Base-by-base conservation (phyloP, 2,329 filamentous ascomycete species). In the Diaporthe vexans region DNA sequence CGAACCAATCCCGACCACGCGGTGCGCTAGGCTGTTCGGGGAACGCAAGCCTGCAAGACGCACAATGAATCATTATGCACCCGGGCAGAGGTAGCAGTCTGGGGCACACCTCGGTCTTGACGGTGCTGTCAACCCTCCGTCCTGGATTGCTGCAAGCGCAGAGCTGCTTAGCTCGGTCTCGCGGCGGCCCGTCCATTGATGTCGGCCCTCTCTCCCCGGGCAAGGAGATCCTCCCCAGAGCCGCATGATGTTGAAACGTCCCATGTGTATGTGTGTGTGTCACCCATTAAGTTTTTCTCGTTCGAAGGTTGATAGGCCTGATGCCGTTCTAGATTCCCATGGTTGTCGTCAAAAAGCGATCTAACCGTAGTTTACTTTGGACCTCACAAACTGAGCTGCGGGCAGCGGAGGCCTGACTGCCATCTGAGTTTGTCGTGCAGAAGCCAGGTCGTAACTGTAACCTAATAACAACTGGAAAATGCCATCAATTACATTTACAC, bases 21-120 rank as follows among this genome's bases (percentile, higher is more conserved):
- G 63, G 63, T 54, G 63, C 63, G 48, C 63, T 68, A 68, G 48
- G 61, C 35, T 40, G 54, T 54, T 57, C 40, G 59, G 63, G 58
- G 35, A 58, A n/a, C 33, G 58, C 29, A 61, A 58, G 68, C 68
- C 43, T 70, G n/a, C 35, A 15, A 54, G 33, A 11, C 56, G 52
- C 61, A 48, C 43, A 52, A 71, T 73, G 65, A 73, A 70, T 73
- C 63, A 73, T 71, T 33, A 61, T 61, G 26, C 58, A 33, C 51
- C 57, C 48, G 19, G 19, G 43, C 11, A 19, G 35, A n/a, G 35
- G 9, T 33, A 33, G 29, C 29, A 33, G 4, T 6, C 29, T 33
- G 29, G 29, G 29, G 29, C 26, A 46, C 29, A 35, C 69, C 46
- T 72, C 43, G 57, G 57, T 33, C n/a, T 37, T 37, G 19, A 73